Conservation (phyloP, 441 rosid genomes). For the Pelargonium australe region DNA sequence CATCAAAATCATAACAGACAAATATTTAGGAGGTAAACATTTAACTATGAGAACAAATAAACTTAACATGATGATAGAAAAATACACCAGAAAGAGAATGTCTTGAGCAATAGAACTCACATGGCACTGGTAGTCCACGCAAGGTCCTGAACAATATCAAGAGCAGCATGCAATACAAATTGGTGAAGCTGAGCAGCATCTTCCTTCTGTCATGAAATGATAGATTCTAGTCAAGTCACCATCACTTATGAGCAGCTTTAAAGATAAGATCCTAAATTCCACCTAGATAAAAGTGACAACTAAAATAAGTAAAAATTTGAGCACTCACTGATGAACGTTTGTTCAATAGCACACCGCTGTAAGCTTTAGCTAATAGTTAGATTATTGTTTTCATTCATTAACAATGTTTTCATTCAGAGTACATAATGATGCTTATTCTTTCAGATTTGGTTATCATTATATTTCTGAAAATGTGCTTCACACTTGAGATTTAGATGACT, state of each 20-base stretch:
- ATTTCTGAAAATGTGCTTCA: too few relatives aligned
- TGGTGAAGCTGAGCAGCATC: slow-evolving; percentile 95
- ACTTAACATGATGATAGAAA: background rate
- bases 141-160: slow-evolving; percentile 89
- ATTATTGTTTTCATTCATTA: background rate
- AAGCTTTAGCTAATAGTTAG: background rate
- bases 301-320: too few relatives aligned
- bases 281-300: background rate
- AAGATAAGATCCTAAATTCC: background rate
- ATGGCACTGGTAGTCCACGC: slow-evolving; percentile 98
- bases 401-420: background rate
- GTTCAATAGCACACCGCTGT: background rate
- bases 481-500: too few relatives aligned
- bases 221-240: background rate
- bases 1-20: background rate
- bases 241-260: background rate
- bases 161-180: slow-evolving; percentile 83
- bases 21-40: background rate
- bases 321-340: background rate
- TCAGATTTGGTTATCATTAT: background rate
- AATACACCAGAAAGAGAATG: background rate
- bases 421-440: background rate
- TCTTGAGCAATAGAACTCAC: slow-evolving; percentile 34
- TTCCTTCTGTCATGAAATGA: slow-evolving; percentile 64
- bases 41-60: background rate